Conservation (phyloP, 2,329 filamentous ascomycete species). For the Aureobasidium namibiae region DNA sequence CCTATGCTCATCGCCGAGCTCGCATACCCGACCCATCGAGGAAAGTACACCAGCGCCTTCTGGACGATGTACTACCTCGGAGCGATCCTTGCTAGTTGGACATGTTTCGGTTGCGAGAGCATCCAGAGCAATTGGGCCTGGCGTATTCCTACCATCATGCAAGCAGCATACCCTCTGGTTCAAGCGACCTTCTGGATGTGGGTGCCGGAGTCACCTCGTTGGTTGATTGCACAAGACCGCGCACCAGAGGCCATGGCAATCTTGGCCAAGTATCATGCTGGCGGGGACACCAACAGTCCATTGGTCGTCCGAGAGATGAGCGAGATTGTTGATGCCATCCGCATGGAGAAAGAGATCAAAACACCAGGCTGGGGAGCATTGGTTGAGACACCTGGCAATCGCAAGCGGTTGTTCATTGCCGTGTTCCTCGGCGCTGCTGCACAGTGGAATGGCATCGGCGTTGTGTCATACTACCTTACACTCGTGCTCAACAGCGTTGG, state of each 20-base stretch:
- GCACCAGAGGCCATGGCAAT: constrained; percentile 55
- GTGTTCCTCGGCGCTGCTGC: constrained; percentile 38
- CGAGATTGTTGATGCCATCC: constrained; percentile 58
- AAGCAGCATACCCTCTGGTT: constrained; percentile 34
- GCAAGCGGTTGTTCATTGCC: constrained; percentile 43
- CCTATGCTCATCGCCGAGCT: constrained; percentile 35
- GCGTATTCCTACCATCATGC: constrained; percentile 43
- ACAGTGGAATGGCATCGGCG: constrained; percentile 47
- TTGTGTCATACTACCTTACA: constrained; percentile 33
- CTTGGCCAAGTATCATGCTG: constrained; percentile 55
- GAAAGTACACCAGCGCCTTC: constrained; percentile 27
- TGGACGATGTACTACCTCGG: constrained; percentile 50
- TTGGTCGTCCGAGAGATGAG: constrained; percentile 58
- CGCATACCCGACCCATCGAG: constrained; percentile 34
- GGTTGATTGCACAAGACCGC: constrained; percentile 55
- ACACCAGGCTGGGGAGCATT: constrained; percentile 44
- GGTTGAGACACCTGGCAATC: constrained; percentile 50
- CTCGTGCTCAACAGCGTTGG: constrained; percentile 24
- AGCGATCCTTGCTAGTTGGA: constrained; percentile 47
- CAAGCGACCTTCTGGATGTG: constrained; percentile 51
- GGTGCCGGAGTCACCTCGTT: constrained; percentile 58
- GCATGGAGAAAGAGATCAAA: constrained; percentile 40
- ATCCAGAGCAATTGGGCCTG: constrained; percentile 46
- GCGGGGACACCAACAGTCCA: constrained; percentile 43
- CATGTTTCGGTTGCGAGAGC: constrained; percentile 54